Percentiles rank a stretch among this genome's conserved stretches.
phyloP scores from a whole-genome alignment of 1,284 basidiomycete genomes.

The Flammula alnicola region DNA sequence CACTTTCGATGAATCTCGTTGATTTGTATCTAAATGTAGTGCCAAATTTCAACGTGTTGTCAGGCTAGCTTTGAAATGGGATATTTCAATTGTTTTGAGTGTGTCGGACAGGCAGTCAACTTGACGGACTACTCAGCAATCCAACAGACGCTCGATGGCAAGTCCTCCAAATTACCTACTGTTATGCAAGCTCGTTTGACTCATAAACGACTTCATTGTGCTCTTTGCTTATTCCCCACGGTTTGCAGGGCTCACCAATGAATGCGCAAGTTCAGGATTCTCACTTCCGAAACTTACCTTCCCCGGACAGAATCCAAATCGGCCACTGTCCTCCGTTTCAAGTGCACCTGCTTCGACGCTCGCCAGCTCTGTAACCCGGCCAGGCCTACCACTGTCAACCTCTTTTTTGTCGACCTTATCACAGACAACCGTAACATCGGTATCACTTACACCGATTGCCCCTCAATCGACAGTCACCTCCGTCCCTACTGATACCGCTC shows the following conservation, averaged over 20 bases:
- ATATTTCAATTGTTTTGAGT: conserved; percentile 29
- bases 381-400: conserved; percentile 3
- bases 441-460: background rate
- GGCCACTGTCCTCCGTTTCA: conserved; percentile 28
- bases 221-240: background rate
- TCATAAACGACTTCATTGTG: too few relatives aligned
- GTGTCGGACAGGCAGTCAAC: conserved; percentile 18
- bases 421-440: background rate
- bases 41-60: conserved; percentile 21
- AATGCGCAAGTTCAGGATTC: conserved; percentile 37
- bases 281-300: conserved; percentile 39
- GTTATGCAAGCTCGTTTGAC: too few relatives aligned
- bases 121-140: conserved; percentile 20
- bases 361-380: background rate
- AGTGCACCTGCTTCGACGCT: conserved; percentile 4
- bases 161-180: background rate
- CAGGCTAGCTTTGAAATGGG: conserved; percentile 18
- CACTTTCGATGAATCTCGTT: background rate
- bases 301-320: conserved; percentile 44
- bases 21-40: conserved; percentile 9
- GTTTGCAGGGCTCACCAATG: conserved; percentile 32
- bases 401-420: too few relatives aligned
- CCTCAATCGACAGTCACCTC: conserved; percentile 11
- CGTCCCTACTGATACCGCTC: background rate
- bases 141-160: conserved; percentile 23